Evolutionary conservation across 164 flowering plant species (phyloP), one percentile per base, ranked within the genome.

Genomic region (Platanus orientalis): DNA sequence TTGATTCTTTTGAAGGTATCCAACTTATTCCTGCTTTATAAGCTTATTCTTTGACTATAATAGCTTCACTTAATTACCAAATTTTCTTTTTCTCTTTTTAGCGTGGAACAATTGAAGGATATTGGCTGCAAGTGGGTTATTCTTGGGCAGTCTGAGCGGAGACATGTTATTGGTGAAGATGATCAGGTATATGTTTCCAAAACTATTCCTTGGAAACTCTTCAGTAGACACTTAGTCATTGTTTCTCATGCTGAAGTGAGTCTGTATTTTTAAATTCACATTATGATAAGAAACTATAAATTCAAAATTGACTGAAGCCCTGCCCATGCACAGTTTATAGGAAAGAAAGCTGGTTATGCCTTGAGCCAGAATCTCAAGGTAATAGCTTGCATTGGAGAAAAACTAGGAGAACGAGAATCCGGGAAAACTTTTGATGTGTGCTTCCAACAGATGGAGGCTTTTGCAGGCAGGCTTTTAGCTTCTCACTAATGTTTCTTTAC

Each of bases 381-480:
- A 4, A 94, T 94, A 57, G 99, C 97, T 58, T 94, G 97, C 75
- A 94, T 94, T 65, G 99, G 99, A 50, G 99, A 94, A 69, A 75
- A 74, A 50, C 68, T 94, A 39, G 78, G 86, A 76, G 96, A 94
- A 71, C 83, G 99, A 77, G 97, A 91, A 79, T 86, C 90, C 10
- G 97, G 99, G 34, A 91, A 94, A 75, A 94, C 99, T 62, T 91
- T 91, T 80, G 99, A 94, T 73, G 88, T 91, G 52, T 91, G 99
- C 67, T 89, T 83, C 71, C 72, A 80, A 80, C 99, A 94, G 65
- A 25, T 94, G 80, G 91, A 91, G 72, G 97, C 97, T 63, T 91
- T 64, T 77, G 90, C 99, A 62, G 96, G 99, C 67, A 78, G 4
- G 55, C 25, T 39, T 59, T 58, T 61, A 39, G 20, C 21, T 36